A percentile compares a stretch with the other conserved stretches of the same genome.
Evolutionary conservation across 768 basidiomycete species (phyloP).

Genomic region (Leccinum subgranulosum): DNA sequence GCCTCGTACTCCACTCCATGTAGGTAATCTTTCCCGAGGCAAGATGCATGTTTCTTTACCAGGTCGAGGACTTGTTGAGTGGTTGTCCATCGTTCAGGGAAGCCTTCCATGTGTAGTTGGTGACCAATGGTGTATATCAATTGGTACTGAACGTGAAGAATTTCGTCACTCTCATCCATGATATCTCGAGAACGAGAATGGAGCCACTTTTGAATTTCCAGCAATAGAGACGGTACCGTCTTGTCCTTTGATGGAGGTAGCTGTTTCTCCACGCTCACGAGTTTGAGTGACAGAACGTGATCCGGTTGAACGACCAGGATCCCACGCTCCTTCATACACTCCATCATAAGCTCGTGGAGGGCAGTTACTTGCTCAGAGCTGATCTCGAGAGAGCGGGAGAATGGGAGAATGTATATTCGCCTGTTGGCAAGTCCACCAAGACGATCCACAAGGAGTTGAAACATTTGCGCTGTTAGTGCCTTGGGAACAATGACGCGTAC

Average conservation of each 20-base stretch:
- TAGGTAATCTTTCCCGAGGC: slow-evolving; percentile 1
- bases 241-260: neutral
- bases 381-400: slow-evolving; percentile 39
- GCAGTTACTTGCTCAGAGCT: slow-evolving; percentile 9
- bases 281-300: slow-evolving; percentile 48
- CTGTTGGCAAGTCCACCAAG: slow-evolving; percentile 45
- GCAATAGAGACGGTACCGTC: slow-evolving; percentile 14
- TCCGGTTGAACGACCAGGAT: slow-evolving; percentile 51
- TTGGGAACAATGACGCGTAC: slow-evolving; percentile 52
- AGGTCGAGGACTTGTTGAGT: slow-evolving; percentile 30
- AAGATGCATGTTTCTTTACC: slow-evolving; percentile 14
- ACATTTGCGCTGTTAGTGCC: slow-evolving; percentile 45
- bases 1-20: slow-evolving; percentile 17
- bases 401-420: slow-evolving; percentile 48
- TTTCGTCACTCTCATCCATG: slow-evolving; percentile 32
- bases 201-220: slow-evolving; percentile 28
- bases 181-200: slow-evolving; percentile 27
- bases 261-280: slow-evolving; percentile 42
- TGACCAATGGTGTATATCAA: slow-evolving; percentile 36
- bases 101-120: slow-evolving; percentile 26
- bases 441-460: slow-evolving; percentile 41
- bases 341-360: slow-evolving; percentile 33
- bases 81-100: slow-evolving; percentile 35
- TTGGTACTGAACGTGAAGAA: slow-evolving; percentile 36
- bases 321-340: slow-evolving; percentile 39